These are phyloP conservation scores for Calcarisporium arbuscula DNA, from an alignment of 2,329 filamentous ascomycete genomes.

Conservation along the genomic window DNA sequence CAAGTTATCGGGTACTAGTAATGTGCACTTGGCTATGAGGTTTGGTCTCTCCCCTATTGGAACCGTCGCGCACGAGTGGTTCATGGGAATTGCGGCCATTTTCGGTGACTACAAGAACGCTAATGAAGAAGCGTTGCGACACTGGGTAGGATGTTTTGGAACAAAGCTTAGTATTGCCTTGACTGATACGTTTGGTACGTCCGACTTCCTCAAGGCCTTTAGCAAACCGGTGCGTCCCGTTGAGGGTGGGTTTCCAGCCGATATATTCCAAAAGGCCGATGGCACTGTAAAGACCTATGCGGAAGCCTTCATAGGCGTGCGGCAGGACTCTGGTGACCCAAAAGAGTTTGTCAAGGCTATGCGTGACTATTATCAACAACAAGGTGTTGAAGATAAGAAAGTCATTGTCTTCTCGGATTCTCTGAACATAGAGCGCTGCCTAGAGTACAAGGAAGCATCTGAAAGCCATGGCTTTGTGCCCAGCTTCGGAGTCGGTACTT, in stretches of 20 bases:
- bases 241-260: conserved; percentile 32
- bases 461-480: conserved; percentile 77
- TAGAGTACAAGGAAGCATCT: conserved; percentile 81
- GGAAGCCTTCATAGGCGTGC: conserved; percentile 73
- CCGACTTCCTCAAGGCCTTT: conserved; percentile 81
- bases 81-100: conserved; percentile 96
- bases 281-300: conserved; percentile 61
- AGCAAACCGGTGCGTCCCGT: conserved; percentile 52
- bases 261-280: conserved; percentile 33
- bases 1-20: conserved; percentile 82
- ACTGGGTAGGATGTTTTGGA: conserved; percentile 91
- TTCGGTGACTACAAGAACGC: conserved; percentile 78
- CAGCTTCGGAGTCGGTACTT: conserved; percentile 91
- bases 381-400: conserved; percentile 75
- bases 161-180: conserved; percentile 79
- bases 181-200: conserved; percentile 94
- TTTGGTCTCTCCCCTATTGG: conserved; percentile 80
- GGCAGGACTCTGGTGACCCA: conserved; percentile 88
- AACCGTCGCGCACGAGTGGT: conserved; percentile 95
- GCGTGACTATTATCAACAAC: conserved; percentile 70
- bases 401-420: conserved; percentile 94
- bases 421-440: conserved; percentile 80
- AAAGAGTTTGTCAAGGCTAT: conserved; percentile 71
- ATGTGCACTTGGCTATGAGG: conserved; percentile 94
- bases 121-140: conserved; percentile 74